Base-by-base conservation (phyloP, 2,329 filamentous ascomycete species). In the Alternaria brassicae region DNA sequence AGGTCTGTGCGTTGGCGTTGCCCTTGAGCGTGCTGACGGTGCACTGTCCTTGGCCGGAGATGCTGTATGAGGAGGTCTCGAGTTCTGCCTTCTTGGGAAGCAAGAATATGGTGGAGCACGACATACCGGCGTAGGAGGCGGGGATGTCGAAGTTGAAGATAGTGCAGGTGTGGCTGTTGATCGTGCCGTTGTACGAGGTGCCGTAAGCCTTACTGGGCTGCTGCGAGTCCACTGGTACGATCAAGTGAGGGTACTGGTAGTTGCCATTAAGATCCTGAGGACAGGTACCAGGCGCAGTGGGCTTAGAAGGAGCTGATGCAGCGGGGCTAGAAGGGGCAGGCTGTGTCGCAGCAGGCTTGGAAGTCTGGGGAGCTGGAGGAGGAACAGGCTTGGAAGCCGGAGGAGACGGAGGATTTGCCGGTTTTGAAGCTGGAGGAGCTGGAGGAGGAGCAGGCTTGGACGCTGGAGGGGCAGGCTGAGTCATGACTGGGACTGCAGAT, bases 91-190 rank as follows among this genome's bases (percentile, higher is more conserved):
- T 75, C 50, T 79, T 66, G 10, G 89, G 89, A 77, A 90, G 85
- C 42, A 89, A 80, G 83, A 91, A 91, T 56, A 88, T 79, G 8
- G 91, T 79, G 55, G 82, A 84, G 79, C 89, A 91, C 6, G 78
- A 85, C 77, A 86, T 85, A 66, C 85, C 86, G 8, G 79, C 67
- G 66, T 86, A 82, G 5, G 77, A 75, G 4, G 75, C 62, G 1
- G 85, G 85, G 41, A 91, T 85, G 70, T 89, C 87, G 77, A 91
- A 91, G 80, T 89, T 89, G 83, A 89, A 91, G 70, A 90, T 84
- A 12, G 84, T 84, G 12, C 83, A 84, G 36, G 89, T 79, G 32
- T 61, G 50, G 23, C 48, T 58, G 45, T 60, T 48, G 30, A 70
- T 39, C 10, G 82, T 81, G 53, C 86, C 88, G 63, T 85, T 83